phyloP scores from a whole-genome alignment of 2,329 filamentous ascomycete species.

The Nemania bipapillata region DNA sequence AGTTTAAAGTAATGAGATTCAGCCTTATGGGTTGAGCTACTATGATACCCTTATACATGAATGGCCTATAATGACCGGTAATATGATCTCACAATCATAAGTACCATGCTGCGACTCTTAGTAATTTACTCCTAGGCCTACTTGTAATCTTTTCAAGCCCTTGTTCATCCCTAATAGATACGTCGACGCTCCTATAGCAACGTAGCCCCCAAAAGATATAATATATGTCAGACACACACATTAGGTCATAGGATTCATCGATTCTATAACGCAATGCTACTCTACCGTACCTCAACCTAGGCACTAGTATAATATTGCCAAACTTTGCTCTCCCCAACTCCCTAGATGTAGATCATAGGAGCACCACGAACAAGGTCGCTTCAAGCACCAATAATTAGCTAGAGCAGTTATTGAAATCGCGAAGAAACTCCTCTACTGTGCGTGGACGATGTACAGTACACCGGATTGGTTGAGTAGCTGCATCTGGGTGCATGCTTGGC shows the following conservation, averaged over 20 bases:
- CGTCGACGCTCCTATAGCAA: not conserved
- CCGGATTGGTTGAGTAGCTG: not conserved
- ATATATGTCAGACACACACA: not conserved
- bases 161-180: not conserved
- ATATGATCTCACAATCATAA: not conserved
- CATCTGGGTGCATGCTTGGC: not conserved
- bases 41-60: conserved; percentile 9
- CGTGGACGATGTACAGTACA: not conserved
- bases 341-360: not conserved
- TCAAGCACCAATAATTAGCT: not conserved
- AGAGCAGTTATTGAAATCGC: not conserved
- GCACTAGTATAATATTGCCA: no score
- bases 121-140: not conserved
- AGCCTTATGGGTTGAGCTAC: not conserved
- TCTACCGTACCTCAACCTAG: not conserved
- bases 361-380: not conserved
- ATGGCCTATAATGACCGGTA: not conserved
- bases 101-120: not conserved
- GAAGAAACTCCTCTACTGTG: not conserved
- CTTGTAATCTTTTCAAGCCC: not conserved
- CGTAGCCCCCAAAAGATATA: not conserved
- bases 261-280: not conserved
- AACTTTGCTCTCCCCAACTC: not conserved
- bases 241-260: not conserved
- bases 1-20: not conserved